Evolutionary conservation across 148 eudicot species (phyloP).

Genomic region (Tetragonia tetragonoides): DNA sequence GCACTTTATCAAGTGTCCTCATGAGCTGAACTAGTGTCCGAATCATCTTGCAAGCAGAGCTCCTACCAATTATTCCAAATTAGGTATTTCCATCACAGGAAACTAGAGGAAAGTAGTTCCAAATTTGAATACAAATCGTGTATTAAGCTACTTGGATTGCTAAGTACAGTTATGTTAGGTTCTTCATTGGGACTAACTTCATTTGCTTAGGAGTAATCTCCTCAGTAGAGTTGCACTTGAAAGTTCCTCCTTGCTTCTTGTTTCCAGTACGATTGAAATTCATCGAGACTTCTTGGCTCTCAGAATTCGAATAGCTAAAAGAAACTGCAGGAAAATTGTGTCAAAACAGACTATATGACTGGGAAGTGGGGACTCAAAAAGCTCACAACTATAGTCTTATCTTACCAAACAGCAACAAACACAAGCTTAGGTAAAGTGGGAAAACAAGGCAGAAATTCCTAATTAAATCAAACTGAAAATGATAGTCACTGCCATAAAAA

Average conservation of each 20-base stretch:
- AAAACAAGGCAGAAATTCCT: not conserved
- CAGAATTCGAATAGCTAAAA: conserved; percentile 73
- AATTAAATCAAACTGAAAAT: not conserved
- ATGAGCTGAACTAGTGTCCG: not conserved
- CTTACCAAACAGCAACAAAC: not conserved
- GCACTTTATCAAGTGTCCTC: not conserved
- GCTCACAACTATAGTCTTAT: not conserved
- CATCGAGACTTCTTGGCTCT: conserved; percentile 87
- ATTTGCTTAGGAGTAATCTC: conserved; percentile 91
- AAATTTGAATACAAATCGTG: not conserved
- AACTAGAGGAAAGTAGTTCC: not conserved
- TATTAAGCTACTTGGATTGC: not conserved
- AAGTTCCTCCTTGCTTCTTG: conserved; percentile 81
- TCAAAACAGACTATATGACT: not conserved
- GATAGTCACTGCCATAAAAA: not conserved
- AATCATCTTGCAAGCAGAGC: conserved; percentile 1
- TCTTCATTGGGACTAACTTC: conserved; percentile 47
- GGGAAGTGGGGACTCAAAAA: not conserved
- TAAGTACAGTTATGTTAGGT: not conserved
- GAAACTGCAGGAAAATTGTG: conserved; percentile 54
- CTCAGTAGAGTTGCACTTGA: conserved; percentile 57
- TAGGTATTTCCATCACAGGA: not conserved
- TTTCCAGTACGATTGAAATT: conserved; percentile 74
- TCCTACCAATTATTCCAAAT: not conserved
- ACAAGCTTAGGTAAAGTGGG: not conserved